These are phyloP conservation scores for Dovyalis caffra DNA, from an alignment of 345 rosid genomes.

Conservation along the genomic window DNA sequence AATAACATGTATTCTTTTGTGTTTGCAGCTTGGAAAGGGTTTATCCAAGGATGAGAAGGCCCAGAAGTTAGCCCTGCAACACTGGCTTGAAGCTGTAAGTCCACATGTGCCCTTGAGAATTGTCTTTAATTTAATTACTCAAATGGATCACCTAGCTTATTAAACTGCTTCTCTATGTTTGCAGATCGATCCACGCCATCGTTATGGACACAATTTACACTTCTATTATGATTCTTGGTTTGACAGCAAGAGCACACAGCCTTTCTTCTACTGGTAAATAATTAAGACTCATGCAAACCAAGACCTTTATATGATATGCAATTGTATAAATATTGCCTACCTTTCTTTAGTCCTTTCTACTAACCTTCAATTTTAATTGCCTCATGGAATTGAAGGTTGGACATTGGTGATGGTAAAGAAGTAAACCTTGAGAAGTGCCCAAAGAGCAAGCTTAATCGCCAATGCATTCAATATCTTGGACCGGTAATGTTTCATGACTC, in stretches of 20 bases:
- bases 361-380: constrained; percentile 13
- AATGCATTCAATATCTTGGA: constrained; percentile 68
- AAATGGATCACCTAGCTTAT: neutral
- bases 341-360: constrained; percentile 2
- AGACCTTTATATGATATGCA: neutral
- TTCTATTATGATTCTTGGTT: constrained; percentile 60
- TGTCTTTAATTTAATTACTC: neutral
- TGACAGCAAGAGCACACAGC: constrained; percentile 59
- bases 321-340: neutral
- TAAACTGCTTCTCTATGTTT: neutral
- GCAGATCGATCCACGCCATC: constrained; percentile 82
- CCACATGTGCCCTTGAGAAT: neutral
- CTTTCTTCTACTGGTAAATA: constrained; percentile 75
- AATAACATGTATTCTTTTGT: neutral
- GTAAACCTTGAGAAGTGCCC: constrained; percentile 44
- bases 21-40: constrained; percentile 61
- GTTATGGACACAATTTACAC: constrained; percentile 81
- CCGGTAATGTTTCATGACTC: constrained; percentile 41
- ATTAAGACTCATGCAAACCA: neutral
- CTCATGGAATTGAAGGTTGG: constrained; percentile 55
- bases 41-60: constrained; percentile 69
- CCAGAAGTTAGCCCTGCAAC: constrained; percentile 67
- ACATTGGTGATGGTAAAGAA: constrained; percentile 72
- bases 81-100: constrained; percentile 86
- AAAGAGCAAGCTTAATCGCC: constrained; percentile 47